Evolutionary conservation across 345 rosid genomes (phyloP), one percentile per base, ranked within the genome.

Genomic region (Litchi chinensis): DNA sequence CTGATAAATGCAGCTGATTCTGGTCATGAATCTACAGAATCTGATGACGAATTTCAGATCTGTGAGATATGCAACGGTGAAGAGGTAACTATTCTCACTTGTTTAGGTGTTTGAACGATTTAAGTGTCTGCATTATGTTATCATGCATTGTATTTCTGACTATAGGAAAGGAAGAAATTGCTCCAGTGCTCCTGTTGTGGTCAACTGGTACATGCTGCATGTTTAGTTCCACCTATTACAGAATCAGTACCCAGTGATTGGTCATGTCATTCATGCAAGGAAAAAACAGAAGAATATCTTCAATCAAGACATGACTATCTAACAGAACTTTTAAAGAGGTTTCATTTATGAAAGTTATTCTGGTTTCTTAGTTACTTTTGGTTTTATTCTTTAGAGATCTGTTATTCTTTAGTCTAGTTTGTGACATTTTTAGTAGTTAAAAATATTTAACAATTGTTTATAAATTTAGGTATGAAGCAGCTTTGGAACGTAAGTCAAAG

Each of bases 1-100:
- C 57, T 83, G 56, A 74, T 79, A 59, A 72, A 81, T 86, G 90
- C 91, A 95, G 99, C 90, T 83, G 98, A 91, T 64, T 91, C 99
- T 85, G 91, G 80, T 15, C 87, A 82, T 26, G 97, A 91, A 66
- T 92, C 98, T 77, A 79, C 88, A 70, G 99, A 92, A 86, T 96
- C 99, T 48, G 97, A 93, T 89, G 99, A 96, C 28, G 99, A 96
- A 88, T 96, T 93, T 91, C 99, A 93, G 87, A 93, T 96, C 68
- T 96, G 99, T 83, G 94, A 87, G 82, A 89, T 96, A 74, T 96
- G 98, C 93, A 96, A 87, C 76, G 73, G 80, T 76, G 99, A 96
- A 87, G 97, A 89, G 97, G 99, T 95, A 90, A 80, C 68, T 43
- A 65, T 10, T 82, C 76, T 72, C 75, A 66, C 64, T 60, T 65